These are phyloP conservation scores for Gamsiella multidivaricata DNA, from an alignment of 192 early-diverging fungal genomes.

Conservation along the genomic window DNA sequence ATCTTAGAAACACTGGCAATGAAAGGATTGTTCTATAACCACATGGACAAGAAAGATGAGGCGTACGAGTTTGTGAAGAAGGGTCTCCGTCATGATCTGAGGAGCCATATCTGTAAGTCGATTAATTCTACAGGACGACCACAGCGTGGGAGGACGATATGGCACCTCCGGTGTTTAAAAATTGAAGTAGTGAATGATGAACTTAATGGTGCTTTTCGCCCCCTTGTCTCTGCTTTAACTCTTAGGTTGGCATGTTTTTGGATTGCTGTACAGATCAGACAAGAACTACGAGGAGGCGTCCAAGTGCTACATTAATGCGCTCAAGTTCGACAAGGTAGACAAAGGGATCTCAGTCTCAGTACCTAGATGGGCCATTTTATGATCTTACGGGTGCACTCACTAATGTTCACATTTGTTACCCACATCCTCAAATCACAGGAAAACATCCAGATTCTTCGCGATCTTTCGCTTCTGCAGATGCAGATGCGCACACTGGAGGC, in stretches of 20 bases:
- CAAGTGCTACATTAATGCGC: slow-evolving; percentile 91
- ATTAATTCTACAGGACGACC: not conserved
- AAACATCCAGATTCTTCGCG: slow-evolving; percentile 93
- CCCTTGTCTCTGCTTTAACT: too few species aligned
- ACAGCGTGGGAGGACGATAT: too few species aligned
- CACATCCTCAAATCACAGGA: slow-evolving; percentile 57
- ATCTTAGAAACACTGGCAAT: slow-evolving; percentile 90
- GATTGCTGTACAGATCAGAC: slow-evolving; percentile 90
- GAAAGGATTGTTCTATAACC: slow-evolving; percentile 92
- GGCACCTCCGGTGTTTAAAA: too few species aligned
- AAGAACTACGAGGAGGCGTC: slow-evolving; percentile 93
- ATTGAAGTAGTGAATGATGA: too few species aligned
- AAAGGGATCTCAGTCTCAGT: too few species aligned
- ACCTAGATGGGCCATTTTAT: too few species aligned
- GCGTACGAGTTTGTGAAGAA: slow-evolving; percentile 88
- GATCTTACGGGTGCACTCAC: too few species aligned
- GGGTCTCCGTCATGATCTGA: slow-evolving; percentile 83
- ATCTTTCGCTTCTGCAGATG: slow-evolving; percentile 87
- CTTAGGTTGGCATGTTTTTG: slow-evolving; percentile 98
- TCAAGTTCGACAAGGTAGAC: slow-evolving; percentile 86
- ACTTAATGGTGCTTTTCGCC: not conserved
- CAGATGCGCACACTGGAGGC: slow-evolving; percentile 90
- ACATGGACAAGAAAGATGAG: slow-evolving; percentile 93
- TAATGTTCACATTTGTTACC: too few species aligned
- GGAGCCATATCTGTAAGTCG: slow-evolving; percentile 85